These are phyloP conservation scores for Psilocybe cyanescens DNA, from an alignment of 768 basidiomycete genomes.

Conservation along the genomic window DNA sequence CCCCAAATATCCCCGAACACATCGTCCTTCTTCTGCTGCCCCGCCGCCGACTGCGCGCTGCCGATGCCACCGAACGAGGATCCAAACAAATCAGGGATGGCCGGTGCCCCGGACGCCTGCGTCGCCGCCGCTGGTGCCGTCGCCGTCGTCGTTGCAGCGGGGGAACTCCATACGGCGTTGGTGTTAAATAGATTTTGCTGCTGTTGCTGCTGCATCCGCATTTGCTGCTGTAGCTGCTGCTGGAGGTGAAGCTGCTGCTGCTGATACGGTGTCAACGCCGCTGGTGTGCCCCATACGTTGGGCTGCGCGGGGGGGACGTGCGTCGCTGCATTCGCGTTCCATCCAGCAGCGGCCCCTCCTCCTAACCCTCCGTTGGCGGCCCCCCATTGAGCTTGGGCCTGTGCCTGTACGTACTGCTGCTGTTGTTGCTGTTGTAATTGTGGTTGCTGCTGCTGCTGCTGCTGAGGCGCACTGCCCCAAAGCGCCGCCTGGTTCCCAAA, in stretches of 20 bases:
- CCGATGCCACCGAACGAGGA: constrained; percentile 18
- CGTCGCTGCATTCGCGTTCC: constrained; percentile 43
- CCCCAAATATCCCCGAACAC: constrained; percentile 87
- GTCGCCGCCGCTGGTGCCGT: constrained; percentile 4
- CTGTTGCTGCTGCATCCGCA: constrained; percentile 29
- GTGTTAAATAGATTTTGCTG: constrained; percentile 48
- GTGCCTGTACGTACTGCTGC: background rate
- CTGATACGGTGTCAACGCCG: constrained; percentile 19
- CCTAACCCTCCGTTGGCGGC: constrained; percentile 46
- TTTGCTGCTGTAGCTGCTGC: constrained; percentile 29
- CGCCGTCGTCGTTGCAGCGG: background rate
- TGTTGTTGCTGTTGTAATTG: constrained; percentile 13
- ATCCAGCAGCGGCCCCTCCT: constrained; percentile 59
- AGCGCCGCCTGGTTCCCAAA: constrained; percentile 30
- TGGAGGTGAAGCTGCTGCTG: constrained; percentile 20
- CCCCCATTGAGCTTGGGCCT: constrained; percentile 12
- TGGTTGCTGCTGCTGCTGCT: constrained; percentile 20
- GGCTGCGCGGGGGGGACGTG: constrained; percentile 30
- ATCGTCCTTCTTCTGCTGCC: constrained; percentile 66
- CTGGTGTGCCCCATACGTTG: constrained; percentile 42
- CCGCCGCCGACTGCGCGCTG: background rate
- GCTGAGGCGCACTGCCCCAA: constrained; percentile 32
- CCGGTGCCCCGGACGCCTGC: constrained; percentile 12
- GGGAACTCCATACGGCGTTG: constrained; percentile 62
- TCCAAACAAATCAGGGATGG: constrained; percentile 38